phyloP scores from a whole-genome alignment of 208 protist genomes.

The Trypanosoma scelopori region DNA sequence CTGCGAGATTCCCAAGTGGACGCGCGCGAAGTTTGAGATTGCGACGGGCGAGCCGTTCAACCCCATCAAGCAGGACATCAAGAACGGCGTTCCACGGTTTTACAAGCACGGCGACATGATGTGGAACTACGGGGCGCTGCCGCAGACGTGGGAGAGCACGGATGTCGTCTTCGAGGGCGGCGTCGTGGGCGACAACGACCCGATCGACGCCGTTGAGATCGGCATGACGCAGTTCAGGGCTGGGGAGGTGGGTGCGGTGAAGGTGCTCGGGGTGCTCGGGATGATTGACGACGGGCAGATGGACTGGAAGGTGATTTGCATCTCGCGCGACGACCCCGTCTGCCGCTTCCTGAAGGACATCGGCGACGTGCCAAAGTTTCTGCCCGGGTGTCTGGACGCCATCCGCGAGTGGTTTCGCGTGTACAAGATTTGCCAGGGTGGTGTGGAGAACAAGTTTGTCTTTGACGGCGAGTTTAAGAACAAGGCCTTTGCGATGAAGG shows the following conservation, averaged over 20 bases:
- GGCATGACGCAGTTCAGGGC: slow-evolving; percentile 81
- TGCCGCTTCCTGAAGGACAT: slow-evolving; percentile 91
- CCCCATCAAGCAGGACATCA: slow-evolving; percentile 96
- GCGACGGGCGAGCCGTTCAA: slow-evolving; percentile 93
- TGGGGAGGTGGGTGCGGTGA: slow-evolving; percentile 83
- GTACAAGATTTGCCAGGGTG: slow-evolving; percentile 93
- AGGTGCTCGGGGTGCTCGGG: slow-evolving; percentile 89
- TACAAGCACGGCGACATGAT: slow-evolving; percentile 96
- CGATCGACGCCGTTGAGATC: slow-evolving; percentile 92
- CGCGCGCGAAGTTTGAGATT: slow-evolving; percentile 96
- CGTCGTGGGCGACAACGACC: slow-evolving; percentile 90
- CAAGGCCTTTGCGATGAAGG: slow-evolving; percentile 82
- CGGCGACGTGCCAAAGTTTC: slow-evolving; percentile 83
- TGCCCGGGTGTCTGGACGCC: slow-evolving; percentile 88
- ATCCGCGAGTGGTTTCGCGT: slow-evolving; percentile 90
- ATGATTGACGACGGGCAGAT: slow-evolving; percentile 95
- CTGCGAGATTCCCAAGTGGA: slow-evolving; percentile 95
- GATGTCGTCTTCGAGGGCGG: slow-evolving; percentile 83
- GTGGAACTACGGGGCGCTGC: slow-evolving; percentile 96
- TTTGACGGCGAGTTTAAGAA: slow-evolving; percentile 90
- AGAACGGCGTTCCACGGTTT: slow-evolving; percentile 94
- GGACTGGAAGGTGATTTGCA: slow-evolving; percentile 95
- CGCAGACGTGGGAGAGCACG: slow-evolving; percentile 96
- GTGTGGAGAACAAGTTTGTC: slow-evolving; percentile 92
- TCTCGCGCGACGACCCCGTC: slow-evolving; percentile 89